These are phyloP conservation scores for Globisporangium lucens DNA, from an alignment of 352 stramenopile species.

Conservation along the genomic window DNA sequence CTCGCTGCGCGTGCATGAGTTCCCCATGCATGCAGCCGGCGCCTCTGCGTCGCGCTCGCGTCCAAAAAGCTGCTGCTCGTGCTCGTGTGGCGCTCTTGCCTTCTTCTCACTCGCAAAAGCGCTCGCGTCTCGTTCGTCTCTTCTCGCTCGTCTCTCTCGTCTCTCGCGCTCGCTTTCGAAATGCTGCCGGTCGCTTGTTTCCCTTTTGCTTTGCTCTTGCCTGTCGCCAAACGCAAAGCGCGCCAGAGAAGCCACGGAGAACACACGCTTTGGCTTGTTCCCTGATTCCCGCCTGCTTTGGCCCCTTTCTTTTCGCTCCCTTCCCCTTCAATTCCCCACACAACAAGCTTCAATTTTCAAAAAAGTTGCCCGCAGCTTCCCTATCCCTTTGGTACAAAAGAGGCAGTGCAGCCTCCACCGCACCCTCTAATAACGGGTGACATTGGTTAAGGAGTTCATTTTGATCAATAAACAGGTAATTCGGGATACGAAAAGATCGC, in stretches of 20 bases:
- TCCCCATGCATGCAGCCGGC: conserved; percentile 37
- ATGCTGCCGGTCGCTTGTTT: background rate
- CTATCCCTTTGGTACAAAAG: conserved; percentile 5
- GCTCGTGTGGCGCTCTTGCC: background rate
- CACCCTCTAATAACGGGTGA: background rate
- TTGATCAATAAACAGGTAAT: background rate
- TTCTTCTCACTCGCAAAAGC: background rate
- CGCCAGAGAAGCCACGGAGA: conserved; percentile 3
- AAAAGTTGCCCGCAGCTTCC: conserved; percentile 8
- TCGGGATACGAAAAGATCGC: background rate
- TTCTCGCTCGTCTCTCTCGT: conserved; percentile 1
- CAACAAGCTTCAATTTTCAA: conserved; percentile 4
- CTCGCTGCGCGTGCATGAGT: conserved; percentile 62
- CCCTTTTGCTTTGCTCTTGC: background rate
- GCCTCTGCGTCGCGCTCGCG: background rate
- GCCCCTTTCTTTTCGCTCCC: background rate
- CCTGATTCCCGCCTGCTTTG: conserved; percentile 8
- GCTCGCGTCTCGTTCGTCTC: conserved; percentile 1
- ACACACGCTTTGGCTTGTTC: background rate
- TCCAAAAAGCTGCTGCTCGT: background rate
- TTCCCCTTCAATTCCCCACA: conserved; percentile 4
- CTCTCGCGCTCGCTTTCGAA: conserved; percentile 12
- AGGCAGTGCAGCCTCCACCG: conserved; percentile 2
- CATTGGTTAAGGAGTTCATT: background rate
- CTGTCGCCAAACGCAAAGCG: conserved; percentile 1